phyloP scores from a whole-genome alignment of 2,329 filamentous ascomycete genomes.

The Aureobasidium sp. region DNA sequence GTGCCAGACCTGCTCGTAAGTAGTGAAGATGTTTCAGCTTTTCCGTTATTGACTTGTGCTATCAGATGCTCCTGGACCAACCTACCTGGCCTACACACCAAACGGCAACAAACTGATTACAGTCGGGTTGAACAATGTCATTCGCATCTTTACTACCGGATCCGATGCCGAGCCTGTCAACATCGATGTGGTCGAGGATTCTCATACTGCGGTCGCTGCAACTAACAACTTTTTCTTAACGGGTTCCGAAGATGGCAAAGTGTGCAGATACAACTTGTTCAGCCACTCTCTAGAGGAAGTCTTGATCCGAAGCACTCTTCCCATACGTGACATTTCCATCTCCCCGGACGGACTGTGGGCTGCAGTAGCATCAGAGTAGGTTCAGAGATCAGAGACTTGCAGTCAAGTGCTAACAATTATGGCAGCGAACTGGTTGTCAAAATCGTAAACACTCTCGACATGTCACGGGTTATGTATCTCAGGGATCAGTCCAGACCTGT shows the following conservation, averaged over 20 bases:
- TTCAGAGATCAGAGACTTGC: conserved; percentile 17
- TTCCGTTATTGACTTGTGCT: conserved; percentile 6
- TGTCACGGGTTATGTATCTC: conserved; percentile 66
- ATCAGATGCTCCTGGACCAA: conserved; percentile 76
- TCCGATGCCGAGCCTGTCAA: conserved; percentile 88
- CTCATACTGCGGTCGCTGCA: conserved; percentile 72
- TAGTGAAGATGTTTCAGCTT: conserved; percentile 1
- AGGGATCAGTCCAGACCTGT: conserved; percentile 78
- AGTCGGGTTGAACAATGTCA: conserved; percentile 86
- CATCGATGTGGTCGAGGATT: conserved; percentile 83
- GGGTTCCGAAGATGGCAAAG: conserved; percentile 90
- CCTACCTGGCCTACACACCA: conserved; percentile 82
- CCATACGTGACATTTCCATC: conserved; percentile 77
- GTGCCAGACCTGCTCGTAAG: conserved; percentile 56
- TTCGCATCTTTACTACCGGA: conserved; percentile 85
- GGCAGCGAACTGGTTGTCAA: conserved; percentile 76
- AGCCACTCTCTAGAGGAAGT: conserved; percentile 71
- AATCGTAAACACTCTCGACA: conserved; percentile 75
- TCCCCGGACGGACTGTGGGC: conserved; percentile 79
- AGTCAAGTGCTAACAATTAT: conserved; percentile 19
- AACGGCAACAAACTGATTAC: conserved; percentile 83
- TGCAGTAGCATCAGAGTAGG: conserved; percentile 87
- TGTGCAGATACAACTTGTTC: conserved; percentile 82
- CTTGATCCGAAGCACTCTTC: conserved; percentile 74
- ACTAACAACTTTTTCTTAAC: conserved; percentile 77